Percentiles rank a stretch among this genome's conserved stretches.
Evolutionary conservation across 2,329 filamentous ascomycete species (phyloP).

Genomic region (Colletotrichum coccodes): DNA sequence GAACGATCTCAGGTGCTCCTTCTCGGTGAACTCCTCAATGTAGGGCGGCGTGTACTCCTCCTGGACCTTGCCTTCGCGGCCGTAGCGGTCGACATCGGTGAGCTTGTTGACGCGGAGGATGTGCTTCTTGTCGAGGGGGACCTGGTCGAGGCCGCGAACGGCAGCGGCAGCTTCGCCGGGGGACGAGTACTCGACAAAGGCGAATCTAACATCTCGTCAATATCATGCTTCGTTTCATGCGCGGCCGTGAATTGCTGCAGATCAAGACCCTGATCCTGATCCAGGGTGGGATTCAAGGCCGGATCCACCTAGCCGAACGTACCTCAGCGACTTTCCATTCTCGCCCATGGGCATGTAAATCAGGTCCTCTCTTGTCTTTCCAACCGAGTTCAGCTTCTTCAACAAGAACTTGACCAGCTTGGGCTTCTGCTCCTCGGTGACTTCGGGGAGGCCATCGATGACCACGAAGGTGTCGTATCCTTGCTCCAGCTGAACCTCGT

Average conservation of each 20-base stretch:
- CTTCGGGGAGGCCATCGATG: constrained; percentile 90
- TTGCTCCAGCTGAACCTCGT: constrained; percentile 94
- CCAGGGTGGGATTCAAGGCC: background rate
- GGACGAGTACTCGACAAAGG: constrained; percentile 96
- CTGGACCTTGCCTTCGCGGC: constrained; percentile 90
- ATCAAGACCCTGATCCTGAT: background rate
- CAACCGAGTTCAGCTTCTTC: constrained; percentile 89
- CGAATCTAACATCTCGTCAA: constrained; percentile 71
- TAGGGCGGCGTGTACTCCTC: constrained; percentile 87
- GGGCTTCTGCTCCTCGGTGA: constrained; percentile 88
- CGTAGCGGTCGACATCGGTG: constrained; percentile 96
- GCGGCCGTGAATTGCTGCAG: background rate
- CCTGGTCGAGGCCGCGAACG: constrained; percentile 86
- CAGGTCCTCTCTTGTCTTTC: constrained; percentile 85
- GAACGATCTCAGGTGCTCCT: constrained; percentile 96
- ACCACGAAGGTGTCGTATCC: constrained; percentile 97
- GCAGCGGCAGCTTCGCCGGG: constrained; percentile 90
- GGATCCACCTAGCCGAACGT: constrained; percentile 46
- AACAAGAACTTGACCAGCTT: constrained; percentile 97
- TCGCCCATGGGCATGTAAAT: constrained; percentile 95
- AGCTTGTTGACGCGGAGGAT: constrained; percentile 96
- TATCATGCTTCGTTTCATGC: background rate
- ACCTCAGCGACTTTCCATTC: constrained; percentile 87
- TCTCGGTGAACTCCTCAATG: constrained; percentile 87
- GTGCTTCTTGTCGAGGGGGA: constrained; percentile 96